Base-by-base conservation (phyloP, 73 alveolate species). In the Paraurostyla sp. region DNA sequence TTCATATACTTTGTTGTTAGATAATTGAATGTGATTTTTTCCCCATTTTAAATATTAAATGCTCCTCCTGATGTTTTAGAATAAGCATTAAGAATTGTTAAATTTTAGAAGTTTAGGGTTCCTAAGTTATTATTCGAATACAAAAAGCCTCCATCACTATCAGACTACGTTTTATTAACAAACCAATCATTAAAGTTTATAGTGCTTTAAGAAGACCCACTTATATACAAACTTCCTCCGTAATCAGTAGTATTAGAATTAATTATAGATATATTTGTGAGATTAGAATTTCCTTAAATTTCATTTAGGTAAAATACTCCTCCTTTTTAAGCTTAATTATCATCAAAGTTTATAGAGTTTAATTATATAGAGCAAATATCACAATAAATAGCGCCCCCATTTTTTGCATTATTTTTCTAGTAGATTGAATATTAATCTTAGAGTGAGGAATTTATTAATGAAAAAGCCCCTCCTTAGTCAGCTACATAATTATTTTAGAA, bases 361-460 rank as follows among this genome's bases (percentile, higher is more conserved):
- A 60, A 27, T 4, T 45, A 9, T 9, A 60, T 4, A 25, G 9
- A 7, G 50, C 78, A 60, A 27, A 23, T 30, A 60, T 60, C 78
- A 30, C 78, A 60, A 60, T 16, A 60, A 6, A 60, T 60, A 3
- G 78, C 45, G 22, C 78, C 78, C 6, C 78, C 78, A 16, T 27
- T 16, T 60, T 60, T 60, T 3, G 52, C 45, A 29, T 60, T 9
- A 4, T 9, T 16, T 13, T 60, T 13, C 25, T 60, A 60, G 50
- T 27, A 27, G 50, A 27, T 18, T 18, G 78, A 60, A 6, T 9
- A 16, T 9, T 6, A 29, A 30, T 60, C 78, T 33, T 16, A 13
- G 4, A 30, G 32, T 13, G 45, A 6, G 6, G 78, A 60, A 9
- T 33, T 60, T 18, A 60, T 16, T 30, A 60, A 7, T 16, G 78